Percentiles rank a stretch among this genome's conserved stretches.
Evolutionary conservation across 1,284 basidiomycete genomes (phyloP).

Genomic region (Kwoniella shivajii): DNA sequence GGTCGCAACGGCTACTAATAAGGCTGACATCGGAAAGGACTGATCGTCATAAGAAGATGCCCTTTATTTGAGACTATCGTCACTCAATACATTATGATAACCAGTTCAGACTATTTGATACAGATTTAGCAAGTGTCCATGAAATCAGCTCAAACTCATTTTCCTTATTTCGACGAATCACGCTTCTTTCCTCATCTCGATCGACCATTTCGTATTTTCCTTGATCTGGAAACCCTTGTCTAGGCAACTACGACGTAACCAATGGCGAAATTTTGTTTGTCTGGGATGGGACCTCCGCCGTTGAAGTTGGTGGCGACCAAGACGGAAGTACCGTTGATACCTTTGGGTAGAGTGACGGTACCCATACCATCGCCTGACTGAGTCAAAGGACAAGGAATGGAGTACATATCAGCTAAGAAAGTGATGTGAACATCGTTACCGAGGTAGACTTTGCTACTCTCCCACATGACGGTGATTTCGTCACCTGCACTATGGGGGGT

Average conservation of each 20-base stretch:
- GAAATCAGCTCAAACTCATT: too few species aligned
- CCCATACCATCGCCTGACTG: slow-evolving; percentile 19
- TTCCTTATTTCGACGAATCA: too few species aligned
- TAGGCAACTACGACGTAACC: slow-evolving; percentile 14
- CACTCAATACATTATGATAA: too few species aligned
- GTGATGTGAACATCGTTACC: slow-evolving; percentile 22
- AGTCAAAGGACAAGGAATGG: slow-evolving; percentile 15
- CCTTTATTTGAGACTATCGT: too few species aligned
- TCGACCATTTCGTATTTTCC: too few species aligned
- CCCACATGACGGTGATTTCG: slow-evolving; percentile 20
- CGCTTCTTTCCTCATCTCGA: too few species aligned
- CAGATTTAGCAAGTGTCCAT: too few species aligned
- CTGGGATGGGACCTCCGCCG: slow-evolving; percentile 16
- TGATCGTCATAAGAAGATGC: too few species aligned
- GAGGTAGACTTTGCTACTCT: slow-evolving; percentile 14
- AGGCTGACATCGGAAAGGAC: neutral
- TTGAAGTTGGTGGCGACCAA: slow-evolving; percentile 24
- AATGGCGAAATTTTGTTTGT: slow-evolving; percentile 22
- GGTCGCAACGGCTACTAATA: too few species aligned
- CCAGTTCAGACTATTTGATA: too few species aligned
- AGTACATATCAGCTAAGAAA: slow-evolving; percentile 22
- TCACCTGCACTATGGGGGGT: slow-evolving; percentile 19
- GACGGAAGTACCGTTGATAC: slow-evolving; percentile 21
- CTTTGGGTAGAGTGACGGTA: slow-evolving; percentile 17
- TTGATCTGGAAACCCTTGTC: too few species aligned